These are phyloP conservation scores for Coniochaeta ligniaria DNA, from an alignment of 2,329 filamentous ascomycete genomes.

Conservation along the genomic window DNA sequence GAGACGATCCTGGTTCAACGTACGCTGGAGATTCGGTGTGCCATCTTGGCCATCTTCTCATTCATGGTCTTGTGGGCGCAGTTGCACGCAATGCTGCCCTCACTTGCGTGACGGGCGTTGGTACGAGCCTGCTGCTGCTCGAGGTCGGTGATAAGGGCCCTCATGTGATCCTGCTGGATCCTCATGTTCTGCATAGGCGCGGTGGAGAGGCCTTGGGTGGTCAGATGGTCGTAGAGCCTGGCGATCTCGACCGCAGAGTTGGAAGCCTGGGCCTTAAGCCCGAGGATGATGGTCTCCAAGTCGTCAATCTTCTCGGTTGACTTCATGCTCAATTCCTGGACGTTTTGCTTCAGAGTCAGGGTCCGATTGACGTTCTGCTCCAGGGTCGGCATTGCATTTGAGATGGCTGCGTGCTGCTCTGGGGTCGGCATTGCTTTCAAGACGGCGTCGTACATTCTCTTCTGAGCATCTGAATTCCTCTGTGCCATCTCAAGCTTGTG, in stretches of 20 bases:
- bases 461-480: too few relatives aligned
- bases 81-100: not conserved
- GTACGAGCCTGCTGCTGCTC: not conserved
- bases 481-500: too few relatives aligned
- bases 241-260: not conserved
- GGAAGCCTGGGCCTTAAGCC: not conserved
- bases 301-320: not conserved
- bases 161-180: not conserved
- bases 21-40: not conserved
- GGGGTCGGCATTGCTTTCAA: too few relatives aligned
- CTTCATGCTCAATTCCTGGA: too few relatives aligned
- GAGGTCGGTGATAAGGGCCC: not conserved
- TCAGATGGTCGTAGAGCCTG: not conserved
- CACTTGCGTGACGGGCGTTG: not conserved
- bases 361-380: too few relatives aligned
- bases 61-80: not conserved
- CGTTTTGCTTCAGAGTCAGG: too few relatives aligned
- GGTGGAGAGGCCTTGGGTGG: not conserved
- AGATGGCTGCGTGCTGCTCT: not conserved
- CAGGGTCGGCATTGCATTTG: too few relatives aligned
- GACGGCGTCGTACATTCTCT: too few relatives aligned
- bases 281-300: not conserved
- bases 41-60: not conserved
- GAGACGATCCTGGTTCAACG: not conserved
- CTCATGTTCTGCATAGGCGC: not conserved